These are phyloP conservation scores for Leccinum ochraceum DNA, from an alignment of 768 basidiomycete species.

Conservation along the genomic window DNA sequence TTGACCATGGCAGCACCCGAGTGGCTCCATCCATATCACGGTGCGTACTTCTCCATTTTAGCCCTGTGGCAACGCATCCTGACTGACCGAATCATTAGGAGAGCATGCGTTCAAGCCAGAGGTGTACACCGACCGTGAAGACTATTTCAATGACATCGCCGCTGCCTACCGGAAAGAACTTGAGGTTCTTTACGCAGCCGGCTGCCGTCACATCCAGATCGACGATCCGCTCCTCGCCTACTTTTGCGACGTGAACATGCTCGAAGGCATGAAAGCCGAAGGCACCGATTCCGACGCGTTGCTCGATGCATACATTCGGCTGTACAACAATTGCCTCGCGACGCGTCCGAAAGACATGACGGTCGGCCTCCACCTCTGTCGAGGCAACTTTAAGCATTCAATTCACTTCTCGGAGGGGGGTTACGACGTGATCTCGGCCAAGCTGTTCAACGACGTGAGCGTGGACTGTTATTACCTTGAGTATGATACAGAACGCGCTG, in stretches of 20 bases:
- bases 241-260: constrained; percentile 63
- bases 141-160: constrained; percentile 51
- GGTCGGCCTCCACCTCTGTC: constrained; percentile 45
- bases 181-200: constrained; percentile 44
- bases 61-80: background rate
- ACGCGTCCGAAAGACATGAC: constrained; percentile 41
- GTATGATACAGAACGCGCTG: constrained; percentile 49
- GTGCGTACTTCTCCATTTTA: constrained; percentile 30
- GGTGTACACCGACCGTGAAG: constrained; percentile 33
- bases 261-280: constrained; percentile 56
- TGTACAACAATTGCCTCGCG: constrained; percentile 40
- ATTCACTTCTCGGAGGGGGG: constrained; percentile 48
- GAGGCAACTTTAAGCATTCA: constrained; percentile 36
- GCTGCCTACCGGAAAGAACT: constrained; percentile 48
- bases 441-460: constrained; percentile 45
- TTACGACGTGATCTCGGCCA: constrained; percentile 45
- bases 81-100: constrained; percentile 8
- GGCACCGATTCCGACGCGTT: constrained; percentile 63
- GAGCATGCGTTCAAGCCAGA: constrained; percentile 24
- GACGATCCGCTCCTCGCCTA: constrained; percentile 54
- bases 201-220: constrained; percentile 45
- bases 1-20: constrained; percentile 71
- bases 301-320: constrained; percentile 56
- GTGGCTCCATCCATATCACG: constrained; percentile 71
- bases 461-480: constrained; percentile 49